Percentiles rank a stretch among this genome's conserved stretches.
These are phyloP conservation scores for Pseudogymnoascus sp. DNA, from an alignment of 2,329 filamentous ascomycete species.

Conservation along the genomic window DNA sequence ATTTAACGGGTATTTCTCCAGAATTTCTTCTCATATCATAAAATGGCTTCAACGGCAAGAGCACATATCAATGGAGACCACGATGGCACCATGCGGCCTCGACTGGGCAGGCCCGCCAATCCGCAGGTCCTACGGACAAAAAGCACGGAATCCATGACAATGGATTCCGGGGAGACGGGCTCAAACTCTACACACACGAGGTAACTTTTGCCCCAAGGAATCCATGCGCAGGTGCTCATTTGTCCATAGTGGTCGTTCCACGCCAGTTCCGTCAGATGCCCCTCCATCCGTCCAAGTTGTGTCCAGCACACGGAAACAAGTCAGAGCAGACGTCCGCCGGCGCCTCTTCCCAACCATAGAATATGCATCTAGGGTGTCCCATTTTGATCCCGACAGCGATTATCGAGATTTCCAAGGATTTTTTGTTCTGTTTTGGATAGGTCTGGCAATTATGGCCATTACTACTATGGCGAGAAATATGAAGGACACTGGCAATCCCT, in stretches of 20 bases:
- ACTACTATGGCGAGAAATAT: conserved; percentile 89
- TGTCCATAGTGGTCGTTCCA: conserved; percentile 61
- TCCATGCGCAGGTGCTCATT: conserved; percentile 10
- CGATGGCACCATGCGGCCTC: conserved; percentile 13
- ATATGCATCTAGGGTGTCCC: conserved; percentile 81
- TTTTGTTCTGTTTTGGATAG: conserved; percentile 98
- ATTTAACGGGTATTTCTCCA: not conserved
- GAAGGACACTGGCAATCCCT: conserved; percentile 82
- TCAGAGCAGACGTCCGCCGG: conserved; percentile 69
- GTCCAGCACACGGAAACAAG: conserved; percentile 74
- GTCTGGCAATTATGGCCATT: conserved; percentile 90
- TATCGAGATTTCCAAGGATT: conserved; percentile 94
- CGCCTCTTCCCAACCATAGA: conserved; percentile 90
- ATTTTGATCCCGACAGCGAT: conserved; percentile 88
- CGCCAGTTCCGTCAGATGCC: conserved; percentile 78
- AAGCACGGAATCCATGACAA: conserved; percentile 19
- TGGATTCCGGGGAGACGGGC: conserved; percentile 16
- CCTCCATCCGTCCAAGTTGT: conserved; percentile 86
- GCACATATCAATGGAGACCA: conserved; percentile 18
- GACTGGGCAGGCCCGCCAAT: conserved; percentile 22
- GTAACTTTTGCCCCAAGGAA: conserved; percentile 12
- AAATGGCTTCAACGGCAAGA: not conserved
- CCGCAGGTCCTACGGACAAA: conserved; percentile 20
- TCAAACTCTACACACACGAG: conserved; percentile 23
- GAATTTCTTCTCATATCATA: not conserved